Conservation (phyloP, 2,329 filamentous ascomycete species). For the Fusarium sp. region DNA sequence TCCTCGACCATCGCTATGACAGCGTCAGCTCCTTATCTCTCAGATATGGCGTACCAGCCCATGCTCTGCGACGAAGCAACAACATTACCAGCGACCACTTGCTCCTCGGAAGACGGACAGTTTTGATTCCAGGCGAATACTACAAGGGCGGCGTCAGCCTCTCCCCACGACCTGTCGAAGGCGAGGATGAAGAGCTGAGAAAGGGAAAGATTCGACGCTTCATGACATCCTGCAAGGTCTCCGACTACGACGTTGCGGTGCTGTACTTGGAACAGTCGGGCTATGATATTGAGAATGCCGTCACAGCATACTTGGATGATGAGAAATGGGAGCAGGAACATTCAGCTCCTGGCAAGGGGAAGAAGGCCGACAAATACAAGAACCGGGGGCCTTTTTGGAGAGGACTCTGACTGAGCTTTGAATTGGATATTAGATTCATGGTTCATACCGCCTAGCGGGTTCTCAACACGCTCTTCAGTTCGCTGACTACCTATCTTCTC, state of each 20-base stretch:
- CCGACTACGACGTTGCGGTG: conserved; percentile 80
- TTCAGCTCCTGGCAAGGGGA: conserved; percentile 55
- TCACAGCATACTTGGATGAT: conserved; percentile 75
- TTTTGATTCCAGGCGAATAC: conserved; percentile 78
- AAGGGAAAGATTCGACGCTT: conserved; percentile 79
- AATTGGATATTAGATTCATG: conserved; percentile 48
- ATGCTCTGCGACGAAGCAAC: conserved; percentile 74
- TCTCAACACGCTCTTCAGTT: conserved; percentile 42
- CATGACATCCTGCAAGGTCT: conserved; percentile 83
- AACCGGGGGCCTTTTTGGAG: conserved; percentile 52
- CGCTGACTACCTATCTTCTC: conserved; percentile 45
- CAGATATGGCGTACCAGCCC: conserved; percentile 75
- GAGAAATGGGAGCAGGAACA: conserved; percentile 81
- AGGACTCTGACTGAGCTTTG: conserved; percentile 42
- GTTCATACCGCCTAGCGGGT: conserved; percentile 45
- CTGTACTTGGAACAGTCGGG: conserved; percentile 78
- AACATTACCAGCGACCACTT: conserved; percentile 79
- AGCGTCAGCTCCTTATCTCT: conserved; percentile 76
- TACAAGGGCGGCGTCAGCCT: conserved; percentile 76
- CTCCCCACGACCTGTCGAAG: conserved; percentile 77
- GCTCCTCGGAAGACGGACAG: conserved; percentile 74
- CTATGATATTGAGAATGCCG: conserved; percentile 75
- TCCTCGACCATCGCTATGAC: conserved; percentile 77
- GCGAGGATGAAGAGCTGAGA: conserved; percentile 78
- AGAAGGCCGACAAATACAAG: conserved; percentile 49